phyloP scores from a whole-genome alignment of 2,329 filamentous ascomycete species.

The Dactylellina sp. region DNA sequence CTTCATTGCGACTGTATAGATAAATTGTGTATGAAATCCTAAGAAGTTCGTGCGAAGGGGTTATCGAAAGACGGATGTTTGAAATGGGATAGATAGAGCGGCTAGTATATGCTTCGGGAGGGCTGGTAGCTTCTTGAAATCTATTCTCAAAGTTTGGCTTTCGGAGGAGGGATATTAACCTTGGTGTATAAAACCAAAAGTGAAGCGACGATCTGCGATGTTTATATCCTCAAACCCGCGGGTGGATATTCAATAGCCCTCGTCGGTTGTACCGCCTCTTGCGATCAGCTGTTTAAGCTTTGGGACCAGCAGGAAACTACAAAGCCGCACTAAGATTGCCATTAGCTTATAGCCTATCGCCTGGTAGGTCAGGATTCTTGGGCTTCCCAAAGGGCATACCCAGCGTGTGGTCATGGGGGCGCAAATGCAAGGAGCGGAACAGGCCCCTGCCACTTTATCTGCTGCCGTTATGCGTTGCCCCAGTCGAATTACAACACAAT shows the following conservation, averaged over 20 bases:
- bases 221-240: constrained; percentile 27
- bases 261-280: background rate
- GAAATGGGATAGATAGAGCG: background rate
- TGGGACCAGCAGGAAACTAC: constrained; percentile 1
- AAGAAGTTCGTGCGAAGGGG: background rate
- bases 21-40: background rate
- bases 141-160: constrained; percentile 1
- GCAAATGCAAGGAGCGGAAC: constrained; percentile 23
- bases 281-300: constrained; percentile 14
- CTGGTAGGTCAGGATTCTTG: constrained; percentile 15
- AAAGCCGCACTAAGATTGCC: constrained; percentile 22
- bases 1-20: constrained; percentile 49
- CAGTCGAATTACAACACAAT: constrained; percentile 23
- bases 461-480: constrained; percentile 27
- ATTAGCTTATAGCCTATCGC: constrained; percentile 14
- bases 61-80: constrained; percentile 1
- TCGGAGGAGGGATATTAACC: constrained; percentile 5
- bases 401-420: constrained; percentile 23
- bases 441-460: constrained; percentile 23
- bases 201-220: constrained; percentile 32
- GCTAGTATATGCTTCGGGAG: too few species aligned
- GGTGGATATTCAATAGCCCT: constrained; percentile 1
- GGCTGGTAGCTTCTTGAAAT: background rate
- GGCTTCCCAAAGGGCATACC: constrained; percentile 16
- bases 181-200: constrained; percentile 6